Evolutionary conservation across 2,329 filamentous ascomycete species (phyloP).

Genomic region (Claviceps capensis): DNA sequence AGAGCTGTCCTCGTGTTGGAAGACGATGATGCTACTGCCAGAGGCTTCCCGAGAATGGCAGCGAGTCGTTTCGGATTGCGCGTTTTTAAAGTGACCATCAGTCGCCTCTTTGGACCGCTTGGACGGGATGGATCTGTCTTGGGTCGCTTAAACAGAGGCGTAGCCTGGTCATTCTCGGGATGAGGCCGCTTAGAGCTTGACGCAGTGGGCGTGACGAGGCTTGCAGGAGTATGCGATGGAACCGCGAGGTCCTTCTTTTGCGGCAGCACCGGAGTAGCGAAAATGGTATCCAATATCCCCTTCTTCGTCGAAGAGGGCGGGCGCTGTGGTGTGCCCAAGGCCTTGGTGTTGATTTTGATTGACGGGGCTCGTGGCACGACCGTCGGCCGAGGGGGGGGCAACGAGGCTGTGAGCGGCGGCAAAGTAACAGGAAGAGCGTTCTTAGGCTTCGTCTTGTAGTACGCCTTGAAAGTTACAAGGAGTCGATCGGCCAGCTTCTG

Average conservation of each 20-base stretch:
- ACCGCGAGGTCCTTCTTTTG: constrained; percentile 4
- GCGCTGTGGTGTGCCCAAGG: constrained; percentile 11
- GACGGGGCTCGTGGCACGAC: constrained; percentile 19
- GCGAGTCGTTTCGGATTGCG: constrained; percentile 21
- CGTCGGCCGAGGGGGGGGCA: constrained; percentile 19
- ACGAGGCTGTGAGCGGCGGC: constrained; percentile 12
- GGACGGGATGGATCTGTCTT: constrained; percentile 15
- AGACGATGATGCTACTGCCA: constrained; percentile 9
- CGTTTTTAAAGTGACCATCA: constrained; percentile 25
- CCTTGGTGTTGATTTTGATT: constrained; percentile 26
- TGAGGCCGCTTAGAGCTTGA: constrained; percentile 21
- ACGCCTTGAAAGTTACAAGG: constrained; percentile 24
- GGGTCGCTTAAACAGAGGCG: constrained; percentile 24
- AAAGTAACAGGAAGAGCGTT: constrained; percentile 8
- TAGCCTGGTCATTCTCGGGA: constrained; percentile 20
- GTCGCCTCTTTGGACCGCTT: constrained; percentile 17
- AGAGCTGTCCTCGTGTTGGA: constrained; percentile 18
- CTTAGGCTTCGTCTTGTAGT: constrained; percentile 23
- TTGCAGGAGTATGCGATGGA: constrained; percentile 10
- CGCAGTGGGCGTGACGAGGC: constrained; percentile 9
- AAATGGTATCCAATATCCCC: not conserved
- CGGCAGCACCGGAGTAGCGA: not conserved
- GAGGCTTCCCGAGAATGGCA: constrained; percentile 18
- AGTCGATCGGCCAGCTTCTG: constrained; percentile 23
- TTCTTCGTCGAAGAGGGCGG: not conserved